Conservation (phyloP, 2,329 filamentous ascomycete genomes). For the Teratosphaeria zuluensis region DNA sequence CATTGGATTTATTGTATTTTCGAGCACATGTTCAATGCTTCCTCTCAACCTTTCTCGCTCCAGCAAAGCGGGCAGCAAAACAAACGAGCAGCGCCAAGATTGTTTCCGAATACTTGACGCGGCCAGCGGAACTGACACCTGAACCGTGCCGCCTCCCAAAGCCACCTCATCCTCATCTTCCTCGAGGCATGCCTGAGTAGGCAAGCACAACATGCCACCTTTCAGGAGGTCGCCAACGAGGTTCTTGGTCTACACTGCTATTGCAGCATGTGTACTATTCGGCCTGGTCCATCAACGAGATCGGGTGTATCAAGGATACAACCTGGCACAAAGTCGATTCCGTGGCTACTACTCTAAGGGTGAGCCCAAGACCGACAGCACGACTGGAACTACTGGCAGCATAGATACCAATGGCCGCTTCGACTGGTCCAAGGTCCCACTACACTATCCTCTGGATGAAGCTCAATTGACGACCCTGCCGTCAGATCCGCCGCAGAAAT, state of each 20-base stretch:
- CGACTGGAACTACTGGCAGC: background rate
- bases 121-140: background rate
- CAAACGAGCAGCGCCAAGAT: too few relatives aligned
- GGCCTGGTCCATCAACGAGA: conserved; percentile 28
- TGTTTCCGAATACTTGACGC: background rate
- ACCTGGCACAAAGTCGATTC: background rate
- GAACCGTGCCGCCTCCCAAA: background rate
- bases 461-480: conserved; percentile 28
- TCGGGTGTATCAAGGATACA: conserved; percentile 6
- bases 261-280: conserved; percentile 27
- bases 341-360: background rate
- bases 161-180: background rate
- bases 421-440: conserved; percentile 31
- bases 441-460: conserved; percentile 29
- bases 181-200: background rate
- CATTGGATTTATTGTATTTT: too few relatives aligned
- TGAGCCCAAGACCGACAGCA: background rate
- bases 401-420: conserved; percentile 11
- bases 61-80: background rate
- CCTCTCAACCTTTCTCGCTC: too few relatives aligned
- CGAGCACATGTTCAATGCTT: too few relatives aligned
- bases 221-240: conserved; percentile 6
- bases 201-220: background rate
- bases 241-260: conserved; percentile 26
- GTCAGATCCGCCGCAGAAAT: conserved; percentile 24